phyloP scores from a whole-genome alignment of 768 basidiomycete genomes.

The Auriscalpium vulgare region DNA sequence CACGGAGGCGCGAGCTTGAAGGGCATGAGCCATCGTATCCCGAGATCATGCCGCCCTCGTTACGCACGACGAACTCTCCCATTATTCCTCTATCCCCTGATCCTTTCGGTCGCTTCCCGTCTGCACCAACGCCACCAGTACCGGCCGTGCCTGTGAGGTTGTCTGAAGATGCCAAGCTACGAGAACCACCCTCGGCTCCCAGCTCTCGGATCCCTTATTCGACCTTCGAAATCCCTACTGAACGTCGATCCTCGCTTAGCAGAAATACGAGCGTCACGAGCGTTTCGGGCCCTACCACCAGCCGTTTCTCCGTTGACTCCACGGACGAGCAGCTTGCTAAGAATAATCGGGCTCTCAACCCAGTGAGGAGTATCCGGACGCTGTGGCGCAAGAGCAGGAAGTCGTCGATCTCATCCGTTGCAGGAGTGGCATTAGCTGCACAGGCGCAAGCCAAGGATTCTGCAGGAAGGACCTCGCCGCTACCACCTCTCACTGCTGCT shows the following conservation, averaged over 20 bases:
- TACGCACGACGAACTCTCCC: conserved; percentile 37
- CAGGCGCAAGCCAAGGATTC: not conserved
- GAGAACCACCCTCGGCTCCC: not conserved
- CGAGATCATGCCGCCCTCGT: conserved; percentile 25
- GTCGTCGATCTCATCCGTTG: conserved; percentile 27
- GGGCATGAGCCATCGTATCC: conserved; percentile 44
- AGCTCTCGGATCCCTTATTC: not conserved
- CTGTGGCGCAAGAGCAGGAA: conserved; percentile 73
- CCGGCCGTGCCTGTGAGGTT: not conserved
- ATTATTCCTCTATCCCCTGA: conserved; percentile 81
- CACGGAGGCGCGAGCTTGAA: conserved; percentile 36
- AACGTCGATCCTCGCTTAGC: not conserved
- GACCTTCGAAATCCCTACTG: conserved; percentile 1
- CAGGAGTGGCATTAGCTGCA: conserved; percentile 13
- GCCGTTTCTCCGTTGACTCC: conserved; percentile 74
- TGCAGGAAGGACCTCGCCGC: not conserved
- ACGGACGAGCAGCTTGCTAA: conserved; percentile 30
- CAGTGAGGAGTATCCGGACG: conserved; percentile 65
- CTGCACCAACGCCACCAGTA: conserved; percentile 20
- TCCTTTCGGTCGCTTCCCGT: conserved; percentile 70
- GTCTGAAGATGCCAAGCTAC: conserved; percentile 1
- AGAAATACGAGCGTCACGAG: not conserved
- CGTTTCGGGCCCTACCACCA: conserved; percentile 14
- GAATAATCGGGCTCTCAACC: conserved; percentile 38
- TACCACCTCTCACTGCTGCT: conserved; percentile 5